phyloP scores from a whole-genome alignment of 192 early-diverging fungal species.

The Gorgonomyces haynaldii region DNA sequence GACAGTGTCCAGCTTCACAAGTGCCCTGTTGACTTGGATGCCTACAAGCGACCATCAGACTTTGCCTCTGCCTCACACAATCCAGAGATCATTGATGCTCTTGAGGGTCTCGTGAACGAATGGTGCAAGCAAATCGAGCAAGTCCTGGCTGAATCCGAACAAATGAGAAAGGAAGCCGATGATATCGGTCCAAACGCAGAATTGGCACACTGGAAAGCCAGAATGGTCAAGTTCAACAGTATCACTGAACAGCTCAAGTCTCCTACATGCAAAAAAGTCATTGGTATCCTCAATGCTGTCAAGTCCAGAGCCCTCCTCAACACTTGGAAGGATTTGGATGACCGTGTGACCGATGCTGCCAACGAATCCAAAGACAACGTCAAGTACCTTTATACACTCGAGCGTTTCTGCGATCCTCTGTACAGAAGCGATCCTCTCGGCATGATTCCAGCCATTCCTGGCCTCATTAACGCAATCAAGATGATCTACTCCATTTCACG shows the following conservation, averaged over 20 bases:
- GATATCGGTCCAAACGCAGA: constrained; percentile 62
- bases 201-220: constrained; percentile 55
- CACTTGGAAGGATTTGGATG: constrained; percentile 55
- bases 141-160: constrained; percentile 51
- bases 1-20: constrained; percentile 46
- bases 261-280: constrained; percentile 49
- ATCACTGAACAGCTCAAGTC: constrained; percentile 56
- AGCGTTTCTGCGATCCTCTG: constrained; percentile 52
- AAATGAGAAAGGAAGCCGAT: constrained; percentile 60
- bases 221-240: constrained; percentile 59
- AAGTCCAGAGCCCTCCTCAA: constrained; percentile 44
- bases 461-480: constrained; percentile 56
- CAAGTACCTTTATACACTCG: constrained; percentile 56
- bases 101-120: constrained; percentile 53
- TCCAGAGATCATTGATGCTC: constrained; percentile 41
- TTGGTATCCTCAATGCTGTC: constrained; percentile 51
- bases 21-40: constrained; percentile 40
- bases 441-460: constrained; percentile 57
- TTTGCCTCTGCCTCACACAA: constrained; percentile 44
- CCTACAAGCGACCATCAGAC: constrained; percentile 43
- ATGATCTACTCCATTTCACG: constrained; percentile 60
- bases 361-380: constrained; percentile 61
- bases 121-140: constrained; percentile 62
- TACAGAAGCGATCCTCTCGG: constrained; percentile 47
- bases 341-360: constrained; percentile 56